phyloP scores from a whole-genome alignment of 108 stramenopile species.

The Chaetoceros muelleri region DNA sequence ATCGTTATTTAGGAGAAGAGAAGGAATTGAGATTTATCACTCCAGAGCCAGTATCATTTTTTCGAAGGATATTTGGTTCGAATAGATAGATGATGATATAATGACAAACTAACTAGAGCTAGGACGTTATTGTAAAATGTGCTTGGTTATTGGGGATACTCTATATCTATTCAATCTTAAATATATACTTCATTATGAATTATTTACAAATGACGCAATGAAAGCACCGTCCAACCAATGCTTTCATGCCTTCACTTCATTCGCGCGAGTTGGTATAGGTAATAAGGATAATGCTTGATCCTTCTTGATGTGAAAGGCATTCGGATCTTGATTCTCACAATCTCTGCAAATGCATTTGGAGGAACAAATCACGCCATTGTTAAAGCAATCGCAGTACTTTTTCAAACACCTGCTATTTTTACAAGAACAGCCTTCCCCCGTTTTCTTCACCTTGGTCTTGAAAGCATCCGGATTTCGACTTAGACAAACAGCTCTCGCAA shows the following conservation, averaged over 20 bases:
- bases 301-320: too few relatives aligned
- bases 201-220: too few relatives aligned
- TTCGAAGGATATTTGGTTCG: constrained; percentile 35
- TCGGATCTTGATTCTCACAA: constrained; percentile 2
- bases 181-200: too few relatives aligned
- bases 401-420: constrained; percentile 15
- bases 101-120: not conserved
- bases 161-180: too few relatives aligned
- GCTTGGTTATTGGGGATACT: too few relatives aligned
- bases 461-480: constrained; percentile 11
- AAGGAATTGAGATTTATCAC: constrained; percentile 31
- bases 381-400: constrained; percentile 17
- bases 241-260: too few relatives aligned
- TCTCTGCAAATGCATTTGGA: constrained; percentile 9
- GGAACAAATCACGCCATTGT: constrained; percentile 1
- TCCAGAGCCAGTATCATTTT: constrained; percentile 42
- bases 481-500: constrained; percentile 6
- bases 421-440: constrained; percentile 9
- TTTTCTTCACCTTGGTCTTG: constrained; percentile 2
- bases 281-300: too few relatives aligned
- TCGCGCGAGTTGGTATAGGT: too few relatives aligned
- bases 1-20: constrained; percentile 34
- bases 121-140: too few relatives aligned
- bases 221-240: too few relatives aligned
- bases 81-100: too few relatives aligned